Evolutionary conservation across 306 rosid species (phyloP), one percentile per base, ranked within the genome.

Genomic region (Begonia masoniana): DNA sequence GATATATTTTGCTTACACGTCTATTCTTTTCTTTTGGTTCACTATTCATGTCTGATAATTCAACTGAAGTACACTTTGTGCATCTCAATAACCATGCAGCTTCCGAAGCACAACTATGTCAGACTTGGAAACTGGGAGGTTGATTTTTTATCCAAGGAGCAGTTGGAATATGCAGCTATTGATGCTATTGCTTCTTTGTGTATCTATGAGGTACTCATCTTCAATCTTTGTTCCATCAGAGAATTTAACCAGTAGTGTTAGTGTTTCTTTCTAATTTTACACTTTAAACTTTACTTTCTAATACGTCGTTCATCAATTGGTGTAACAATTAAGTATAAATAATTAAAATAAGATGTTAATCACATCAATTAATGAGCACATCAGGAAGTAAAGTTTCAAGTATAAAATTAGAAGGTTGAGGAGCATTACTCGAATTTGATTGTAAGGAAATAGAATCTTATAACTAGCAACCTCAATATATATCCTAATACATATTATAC

Each of bases 131-230:
- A 91, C 69, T 91, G 97, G 94, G 96, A 85, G 70, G 63, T 75
- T 59, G 52, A 62, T 51, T 53, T 58, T 66, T 64, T 91, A 48
- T 83, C 97, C 31, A 58, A 71, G 65, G 72, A 57, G 47, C 96
- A 91, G 72, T 65, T 83, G 68, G 66, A 75, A 26, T 91, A 91
- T 75, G 97, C 96, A 49, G 96, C 97, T 46, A 86, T 82, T 1
- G 97, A 91, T 71, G 96, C 94, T 54, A 85, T 72, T 63, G 80
- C 79, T 59, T 85, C 96, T 61, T 81, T 94, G 99, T 68, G 62
- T 78, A 81, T 91, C 16, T 73, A 80, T 55, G 73, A 85, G 94
- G 97, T 91, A 59, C 17, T 59, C 11, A n/a, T 52, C 14, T 49
- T 12, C 52, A 0, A 26, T 8, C 19, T 31, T 31, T 49, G 52